Conservation (phyloP, 495 filamentous ascomycete genomes). For the Pyrenopolyporus hunteri region DNA sequence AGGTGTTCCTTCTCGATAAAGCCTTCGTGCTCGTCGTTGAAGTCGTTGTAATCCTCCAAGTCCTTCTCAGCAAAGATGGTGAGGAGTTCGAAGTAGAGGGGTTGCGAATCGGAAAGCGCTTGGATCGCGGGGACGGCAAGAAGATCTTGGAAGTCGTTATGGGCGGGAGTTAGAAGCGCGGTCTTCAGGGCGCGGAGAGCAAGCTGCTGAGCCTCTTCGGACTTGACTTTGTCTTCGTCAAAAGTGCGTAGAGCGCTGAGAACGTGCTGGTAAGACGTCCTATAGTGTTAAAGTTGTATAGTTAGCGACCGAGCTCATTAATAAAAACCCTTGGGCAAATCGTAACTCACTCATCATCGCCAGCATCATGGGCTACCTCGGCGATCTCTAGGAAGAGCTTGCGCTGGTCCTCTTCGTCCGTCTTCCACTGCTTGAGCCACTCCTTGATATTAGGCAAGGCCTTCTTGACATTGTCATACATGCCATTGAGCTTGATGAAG, state of each 20-base stretch:
- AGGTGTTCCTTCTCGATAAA: conserved; percentile 76
- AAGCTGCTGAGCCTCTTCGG: conserved; percentile 76
- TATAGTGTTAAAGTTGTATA: conserved; percentile 26
- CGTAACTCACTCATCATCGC: conserved; percentile 69
- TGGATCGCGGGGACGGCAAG: conserved; percentile 85
- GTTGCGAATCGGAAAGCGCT: conserved; percentile 80
- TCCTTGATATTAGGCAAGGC: conserved; percentile 77
- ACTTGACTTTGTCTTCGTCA: conserved; percentile 70
- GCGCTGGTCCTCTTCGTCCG: conserved; percentile 78
- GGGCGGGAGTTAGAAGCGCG: conserved; percentile 74
- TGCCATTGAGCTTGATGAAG: conserved; percentile 72
- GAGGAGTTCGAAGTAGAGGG: conserved; percentile 83
- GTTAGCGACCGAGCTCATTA: conserved; percentile 30
- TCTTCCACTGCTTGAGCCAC: conserved; percentile 86
- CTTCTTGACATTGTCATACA: conserved; percentile 80
- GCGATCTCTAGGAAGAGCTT: conserved; percentile 80
- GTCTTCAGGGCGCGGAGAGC: conserved; percentile 83
- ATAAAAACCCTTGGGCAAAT: background rate
- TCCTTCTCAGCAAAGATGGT: conserved; percentile 94
- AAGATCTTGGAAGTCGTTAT: conserved; percentile 94
- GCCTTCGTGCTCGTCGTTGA: conserved; percentile 80
- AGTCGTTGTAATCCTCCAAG: conserved; percentile 93
- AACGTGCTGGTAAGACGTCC: conserved; percentile 79
- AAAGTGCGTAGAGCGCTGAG: conserved; percentile 84
- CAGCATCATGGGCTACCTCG: conserved; percentile 75